Conservation (phyloP, 805 yeast genomes). For the Nakazawaea siamensis region DNA sequence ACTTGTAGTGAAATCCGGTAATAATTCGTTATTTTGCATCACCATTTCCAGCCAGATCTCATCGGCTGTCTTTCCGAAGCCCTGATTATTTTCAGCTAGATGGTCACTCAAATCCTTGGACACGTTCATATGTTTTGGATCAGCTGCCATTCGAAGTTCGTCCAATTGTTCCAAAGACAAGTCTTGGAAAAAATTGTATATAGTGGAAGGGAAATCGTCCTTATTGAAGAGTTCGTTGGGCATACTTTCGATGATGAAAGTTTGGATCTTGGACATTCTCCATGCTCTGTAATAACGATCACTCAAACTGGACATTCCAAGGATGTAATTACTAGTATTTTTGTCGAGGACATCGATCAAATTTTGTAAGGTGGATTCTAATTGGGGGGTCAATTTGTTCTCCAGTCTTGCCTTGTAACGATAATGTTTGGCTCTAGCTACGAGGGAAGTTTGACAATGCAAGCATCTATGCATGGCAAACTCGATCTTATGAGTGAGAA, state of each 20-base stretch:
- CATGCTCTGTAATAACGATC: constrained; percentile 58
- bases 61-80: too few species aligned
- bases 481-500: constrained; percentile 28
- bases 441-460: constrained; percentile 19
- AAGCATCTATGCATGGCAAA: constrained; percentile 29
- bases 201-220: constrained; percentile 1
- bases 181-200: constrained; percentile 12
- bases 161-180: constrained; percentile 14
- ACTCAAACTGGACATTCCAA: constrained; percentile 37
- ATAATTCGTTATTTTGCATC: too few species aligned
- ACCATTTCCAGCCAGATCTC: too few species aligned
- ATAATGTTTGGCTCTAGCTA: constrained; percentile 23
- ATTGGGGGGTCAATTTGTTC: not conserved
- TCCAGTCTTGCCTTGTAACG: not conserved
- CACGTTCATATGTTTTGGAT: not conserved
- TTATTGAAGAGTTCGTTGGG: not conserved
- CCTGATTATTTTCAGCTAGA: too few species aligned
- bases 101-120: too few species aligned
- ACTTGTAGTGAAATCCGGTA: too few species aligned
- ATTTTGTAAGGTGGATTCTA: constrained; percentile 5
- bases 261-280: constrained; percentile 55
- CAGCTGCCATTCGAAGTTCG: constrained; percentile 10
- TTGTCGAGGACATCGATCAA: constrained; percentile 13
- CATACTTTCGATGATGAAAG: constrained; percentile 24
- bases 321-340: constrained; percentile 33